Conservation (phyloP, 345 rosid genomes). For the Jatropha curcas region DNA sequence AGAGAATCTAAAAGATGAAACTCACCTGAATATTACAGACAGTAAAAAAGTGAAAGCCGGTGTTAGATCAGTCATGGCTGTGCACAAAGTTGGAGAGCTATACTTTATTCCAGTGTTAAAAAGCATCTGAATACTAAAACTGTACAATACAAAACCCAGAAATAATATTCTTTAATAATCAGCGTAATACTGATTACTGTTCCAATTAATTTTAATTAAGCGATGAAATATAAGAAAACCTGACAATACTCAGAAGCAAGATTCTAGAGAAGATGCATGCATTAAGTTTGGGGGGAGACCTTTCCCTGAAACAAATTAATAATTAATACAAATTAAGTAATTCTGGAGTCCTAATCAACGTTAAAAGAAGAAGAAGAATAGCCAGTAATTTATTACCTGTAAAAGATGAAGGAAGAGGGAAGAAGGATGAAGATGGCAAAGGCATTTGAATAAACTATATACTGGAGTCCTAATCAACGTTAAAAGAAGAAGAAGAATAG, state of each 20-base stretch:
- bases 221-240: not conserved
- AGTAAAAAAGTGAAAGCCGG: slow-evolving; percentile 30
- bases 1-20: not conserved
- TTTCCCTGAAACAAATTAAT: slow-evolving; percentile 2
- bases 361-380: no score
- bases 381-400: no score
- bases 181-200: not conserved
- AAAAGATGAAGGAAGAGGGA: no score
- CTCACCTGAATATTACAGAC: slow-evolving; percentile 22
- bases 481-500: no score
- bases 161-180: no score
- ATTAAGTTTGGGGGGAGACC: slow-evolving; percentile 7
- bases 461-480: no score
- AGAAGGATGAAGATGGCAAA: not conserved
- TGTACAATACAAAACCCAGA: not conserved
- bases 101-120: slow-evolving; percentile 12
- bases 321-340: no score
- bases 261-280: not conserved
- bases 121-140: slow-evolving; percentile 19
- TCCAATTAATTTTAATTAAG: not conserved
- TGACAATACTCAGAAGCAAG: not conserved
- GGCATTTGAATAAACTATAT: no score
- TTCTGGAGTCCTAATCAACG: no score
- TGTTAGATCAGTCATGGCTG: slow-evolving; percentile 26
- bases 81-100: slow-evolving; percentile 26